A percentile compares a stretch with the other conserved stretches of the same genome.
phyloP scores from a whole-genome alignment of 805 yeast genomes.

The Isabelozyma pseudorhagii region DNA sequence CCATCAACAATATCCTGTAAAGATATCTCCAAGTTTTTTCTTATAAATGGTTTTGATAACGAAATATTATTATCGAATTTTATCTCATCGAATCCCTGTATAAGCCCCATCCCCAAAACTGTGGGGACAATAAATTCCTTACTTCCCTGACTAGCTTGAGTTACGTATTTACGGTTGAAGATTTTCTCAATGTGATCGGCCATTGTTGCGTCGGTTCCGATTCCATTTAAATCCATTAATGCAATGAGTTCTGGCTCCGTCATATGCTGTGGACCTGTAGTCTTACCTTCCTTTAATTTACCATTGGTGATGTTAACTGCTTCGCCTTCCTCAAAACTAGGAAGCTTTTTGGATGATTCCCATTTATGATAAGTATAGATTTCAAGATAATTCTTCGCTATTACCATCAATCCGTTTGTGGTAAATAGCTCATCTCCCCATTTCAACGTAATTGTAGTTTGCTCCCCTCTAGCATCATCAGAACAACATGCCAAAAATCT shows the following conservation, averaged over 20 bases:
- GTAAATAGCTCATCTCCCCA: slow-evolving; percentile 81
- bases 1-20: slow-evolving; percentile 73
- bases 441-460: slow-evolving; percentile 55
- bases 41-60: slow-evolving; percentile 82
- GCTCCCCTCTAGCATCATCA: slow-evolving; percentile 78
- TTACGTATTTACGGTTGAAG: slow-evolving; percentile 61
- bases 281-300: slow-evolving; percentile 67
- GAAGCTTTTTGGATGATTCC: slow-evolving; percentile 65
- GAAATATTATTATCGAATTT: slow-evolving; percentile 55
- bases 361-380: slow-evolving; percentile 77
- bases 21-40: slow-evolving; percentile 70
- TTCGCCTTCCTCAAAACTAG: slow-evolving; percentile 59
- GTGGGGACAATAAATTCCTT: slow-evolving; percentile 67
- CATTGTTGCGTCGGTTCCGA: slow-evolving; percentile 98
- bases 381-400: slow-evolving; percentile 74
- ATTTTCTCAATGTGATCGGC: slow-evolving; percentile 95
- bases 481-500: slow-evolving; percentile 92
- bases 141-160: slow-evolving; percentile 35
- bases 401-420: slow-evolving; percentile 71
- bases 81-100: slow-evolving; percentile 81
- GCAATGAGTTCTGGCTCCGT: slow-evolving; percentile 92
- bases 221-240: slow-evolving; percentile 94
- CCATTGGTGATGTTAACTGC: slow-evolving; percentile 52
- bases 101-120: slow-evolving; percentile 77
- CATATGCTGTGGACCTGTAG: slow-evolving; percentile 76